These are phyloP conservation scores for Colletotrichum tofieldiae DNA, from an alignment of 2,329 filamentous ascomycete genomes.

Conservation along the genomic window DNA sequence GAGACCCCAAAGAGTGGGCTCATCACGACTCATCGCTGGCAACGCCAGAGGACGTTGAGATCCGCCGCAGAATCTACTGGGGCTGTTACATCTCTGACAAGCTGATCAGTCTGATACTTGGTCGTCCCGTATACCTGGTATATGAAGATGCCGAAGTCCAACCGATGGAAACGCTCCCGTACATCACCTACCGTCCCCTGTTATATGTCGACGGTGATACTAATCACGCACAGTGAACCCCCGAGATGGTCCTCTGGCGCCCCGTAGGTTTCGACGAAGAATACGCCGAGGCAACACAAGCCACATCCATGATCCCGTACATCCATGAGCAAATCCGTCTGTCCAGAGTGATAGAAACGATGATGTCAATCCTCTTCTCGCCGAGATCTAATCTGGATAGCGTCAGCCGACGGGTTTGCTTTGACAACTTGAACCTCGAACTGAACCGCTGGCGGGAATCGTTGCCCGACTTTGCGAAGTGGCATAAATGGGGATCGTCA, in stretches of 20 bases:
- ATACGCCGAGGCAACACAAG: not conserved
- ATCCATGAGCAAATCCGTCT: conserved; percentile 46
- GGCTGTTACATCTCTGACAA: conserved; percentile 51
- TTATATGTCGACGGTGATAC: too few relatives aligned
- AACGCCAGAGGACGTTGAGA: conserved; percentile 47
- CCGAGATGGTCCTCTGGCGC: conserved; percentile 46
- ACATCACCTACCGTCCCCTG: not conserved
- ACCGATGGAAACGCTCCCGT: conserved; percentile 33
- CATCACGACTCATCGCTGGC: conserved; percentile 44
- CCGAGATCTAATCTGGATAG: conserved; percentile 15
- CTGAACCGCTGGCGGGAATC: conserved; percentile 44
- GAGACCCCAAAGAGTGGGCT: conserved; percentile 47
- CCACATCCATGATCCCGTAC: conserved; percentile 42
- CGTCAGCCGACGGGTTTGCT: conserved; percentile 16
- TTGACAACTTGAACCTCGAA: conserved; percentile 45
- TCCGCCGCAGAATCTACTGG: conserved; percentile 51
- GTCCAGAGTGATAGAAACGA: conserved; percentile 44
- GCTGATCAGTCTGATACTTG: conserved; percentile 45
- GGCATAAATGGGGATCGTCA: conserved; percentile 45
- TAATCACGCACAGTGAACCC: conserved; percentile 30
- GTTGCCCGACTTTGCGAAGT: conserved; percentile 43
- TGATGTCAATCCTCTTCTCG: conserved; percentile 44
- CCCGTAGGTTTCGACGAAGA: conserved; percentile 46
- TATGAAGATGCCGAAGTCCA: conserved; percentile 42
- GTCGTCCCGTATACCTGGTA: conserved; percentile 41